A percentile compares a stretch with the other conserved stretches of the same genome.
Conservation (phyloP, 2,329 filamentous ascomycete genomes). For the Exophiala mesophila region DNA sequence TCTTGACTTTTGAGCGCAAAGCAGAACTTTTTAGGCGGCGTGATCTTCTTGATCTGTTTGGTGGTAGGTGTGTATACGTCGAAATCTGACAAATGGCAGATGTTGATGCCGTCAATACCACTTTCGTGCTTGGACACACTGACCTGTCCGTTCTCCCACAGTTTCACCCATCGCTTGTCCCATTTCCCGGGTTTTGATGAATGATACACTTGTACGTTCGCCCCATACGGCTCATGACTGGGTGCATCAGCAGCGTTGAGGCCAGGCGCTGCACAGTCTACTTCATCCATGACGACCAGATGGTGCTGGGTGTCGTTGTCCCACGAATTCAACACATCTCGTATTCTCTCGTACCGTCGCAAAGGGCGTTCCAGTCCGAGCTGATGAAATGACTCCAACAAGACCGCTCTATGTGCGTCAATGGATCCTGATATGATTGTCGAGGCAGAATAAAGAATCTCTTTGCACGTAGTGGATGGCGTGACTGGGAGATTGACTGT, state of each 20-base stretch:
- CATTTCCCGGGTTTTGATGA: conserved; percentile 79
- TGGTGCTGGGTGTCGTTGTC: conserved; percentile 73
- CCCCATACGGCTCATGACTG: conserved; percentile 58
- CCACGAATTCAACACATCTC: conserved; percentile 91
- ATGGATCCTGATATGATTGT: conserved; percentile 60
- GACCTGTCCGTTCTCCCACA: conserved; percentile 69
- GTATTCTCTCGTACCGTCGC: conserved; percentile 77
- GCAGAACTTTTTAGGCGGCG: conserved; percentile 78
- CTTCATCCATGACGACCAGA: conserved; percentile 60
- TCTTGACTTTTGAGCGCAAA: conserved; percentile 90
- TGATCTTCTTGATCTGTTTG: conserved; percentile 65
- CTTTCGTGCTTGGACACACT: conserved; percentile 70
- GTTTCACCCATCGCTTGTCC: conserved; percentile 75
- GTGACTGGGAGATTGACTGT: conserved; percentile 68
- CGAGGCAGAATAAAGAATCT: conserved; percentile 66
- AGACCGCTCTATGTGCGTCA: conserved; percentile 59
- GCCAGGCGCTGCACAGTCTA: conserved; percentile 31
- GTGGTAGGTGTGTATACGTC: conserved; percentile 79
- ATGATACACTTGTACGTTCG: conserved; percentile 69
- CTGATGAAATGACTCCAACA: conserved; percentile 70
- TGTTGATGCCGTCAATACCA: conserved; percentile 44
- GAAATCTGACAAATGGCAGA: conserved; percentile 87
- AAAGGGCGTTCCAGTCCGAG: conserved; percentile 77
- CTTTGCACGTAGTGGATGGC: conserved; percentile 66
- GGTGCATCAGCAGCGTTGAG: conserved; percentile 64